These are phyloP conservation scores for Apiotrichum veenhuisii DNA, from an alignment of 1,284 basidiomycete species.

Conservation along the genomic window DNA sequence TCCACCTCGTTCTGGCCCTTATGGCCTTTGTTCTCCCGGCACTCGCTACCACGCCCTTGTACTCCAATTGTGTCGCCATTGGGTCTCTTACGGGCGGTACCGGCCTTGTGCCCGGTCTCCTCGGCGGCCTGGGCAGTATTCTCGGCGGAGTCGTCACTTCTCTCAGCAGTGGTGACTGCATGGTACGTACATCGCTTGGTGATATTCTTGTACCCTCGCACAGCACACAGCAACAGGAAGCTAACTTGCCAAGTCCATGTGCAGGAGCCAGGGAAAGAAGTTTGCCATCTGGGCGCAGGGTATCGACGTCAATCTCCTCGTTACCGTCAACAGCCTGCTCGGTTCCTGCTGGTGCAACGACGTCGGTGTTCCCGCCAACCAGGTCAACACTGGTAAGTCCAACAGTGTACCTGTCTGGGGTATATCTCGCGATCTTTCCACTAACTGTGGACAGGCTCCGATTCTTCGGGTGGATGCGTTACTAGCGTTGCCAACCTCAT, in stretches of 20 bases:
- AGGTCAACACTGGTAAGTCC: neutral
- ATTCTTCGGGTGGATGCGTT: neutral
- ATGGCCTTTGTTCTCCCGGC: neutral
- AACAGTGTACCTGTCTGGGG: too few relatives aligned
- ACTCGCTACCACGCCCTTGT: neutral
- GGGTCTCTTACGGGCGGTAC: neutral
- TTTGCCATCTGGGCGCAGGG: constrained; percentile 1
- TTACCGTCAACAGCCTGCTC: neutral
- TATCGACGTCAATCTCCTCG: neutral
- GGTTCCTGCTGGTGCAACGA: constrained; percentile 5
- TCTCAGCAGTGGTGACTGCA: neutral
- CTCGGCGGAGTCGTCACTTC: neutral
- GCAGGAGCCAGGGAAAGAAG: neutral
- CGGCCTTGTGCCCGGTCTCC: constrained; percentile 1
- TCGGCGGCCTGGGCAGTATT: neutral
- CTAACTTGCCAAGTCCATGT: neutral
- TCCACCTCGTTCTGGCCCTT: neutral
- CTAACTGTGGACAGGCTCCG: neutral
- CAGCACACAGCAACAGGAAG: too few relatives aligned
- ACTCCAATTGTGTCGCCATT: neutral
- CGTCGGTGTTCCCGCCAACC: neutral
- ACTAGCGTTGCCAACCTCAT: constrained; percentile 2
- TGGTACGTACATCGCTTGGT: neutral
- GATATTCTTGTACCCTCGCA: too few relatives aligned
- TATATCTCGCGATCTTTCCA: too few relatives aligned